Percentiles rank a stretch among this genome's conserved stretches.
phyloP scores from a whole-genome alignment of 2,329 filamentous ascomycete genomes.

The Cladophialophora chaetospira region DNA sequence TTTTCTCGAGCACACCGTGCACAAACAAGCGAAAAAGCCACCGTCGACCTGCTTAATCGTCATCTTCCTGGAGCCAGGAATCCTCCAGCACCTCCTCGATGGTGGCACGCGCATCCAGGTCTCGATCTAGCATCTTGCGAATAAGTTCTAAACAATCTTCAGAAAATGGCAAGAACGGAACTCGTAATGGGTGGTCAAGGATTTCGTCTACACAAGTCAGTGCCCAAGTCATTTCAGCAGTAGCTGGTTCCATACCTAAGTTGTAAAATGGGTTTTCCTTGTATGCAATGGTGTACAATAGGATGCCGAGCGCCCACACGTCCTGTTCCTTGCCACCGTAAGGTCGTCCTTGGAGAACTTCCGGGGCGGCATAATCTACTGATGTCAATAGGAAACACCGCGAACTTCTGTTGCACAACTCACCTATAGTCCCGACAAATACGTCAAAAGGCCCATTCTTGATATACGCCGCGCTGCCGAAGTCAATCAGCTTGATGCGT shows the following conservation, averaged over 20 bases:
- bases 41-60: constrained; percentile 10
- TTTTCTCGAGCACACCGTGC: constrained; percentile 2
- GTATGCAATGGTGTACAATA: constrained; percentile 98
- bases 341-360: constrained; percentile 87
- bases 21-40: too few species aligned
- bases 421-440: constrained; percentile 97
- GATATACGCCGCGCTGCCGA: constrained; percentile 96
- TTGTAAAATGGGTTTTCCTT: constrained; percentile 68
- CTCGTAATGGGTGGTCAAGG: constrained; percentile 90
- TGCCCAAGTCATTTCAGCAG: not conserved
- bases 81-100: constrained; percentile 87
- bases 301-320: constrained; percentile 94
- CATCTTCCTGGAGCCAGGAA: constrained; percentile 64
- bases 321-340: constrained; percentile 97
- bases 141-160: constrained; percentile 93
- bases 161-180: constrained; percentile 68
- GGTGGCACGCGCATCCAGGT: constrained; percentile 78
- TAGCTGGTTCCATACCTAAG: constrained; percentile 16
- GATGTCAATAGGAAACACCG: not conserved
- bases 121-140: constrained; percentile 85
- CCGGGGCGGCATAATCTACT: constrained; percentile 94
- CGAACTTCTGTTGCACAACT: too few species aligned
- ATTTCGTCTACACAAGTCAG: constrained; percentile 76
- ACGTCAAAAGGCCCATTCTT: constrained; percentile 98
- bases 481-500: constrained; percentile 95